phyloP scores from a whole-genome alignment of 2,329 filamentous ascomycete genomes.

The Diplodia intermedia region DNA sequence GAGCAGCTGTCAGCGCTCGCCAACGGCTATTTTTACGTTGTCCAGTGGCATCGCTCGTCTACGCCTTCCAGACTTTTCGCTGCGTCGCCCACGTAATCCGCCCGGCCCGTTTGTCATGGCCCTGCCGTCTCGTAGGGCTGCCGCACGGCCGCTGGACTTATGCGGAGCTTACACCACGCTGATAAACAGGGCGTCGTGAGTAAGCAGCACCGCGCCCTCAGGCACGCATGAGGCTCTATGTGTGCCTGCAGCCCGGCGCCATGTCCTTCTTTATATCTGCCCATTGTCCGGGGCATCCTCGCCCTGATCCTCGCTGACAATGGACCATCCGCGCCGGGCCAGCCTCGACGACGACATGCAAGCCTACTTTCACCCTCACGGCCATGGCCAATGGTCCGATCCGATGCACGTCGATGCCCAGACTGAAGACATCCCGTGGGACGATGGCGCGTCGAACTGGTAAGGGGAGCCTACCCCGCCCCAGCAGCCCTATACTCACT shows the following conservation, averaged over 20 bases:
- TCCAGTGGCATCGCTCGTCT: conserved; percentile 70
- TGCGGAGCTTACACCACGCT: conserved; percentile 16
- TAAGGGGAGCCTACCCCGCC: background rate
- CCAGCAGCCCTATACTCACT: conserved; percentile 21
- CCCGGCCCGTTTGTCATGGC: conserved; percentile 15
- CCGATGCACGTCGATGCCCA: conserved; percentile 3
- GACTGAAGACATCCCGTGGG: conserved; percentile 4
- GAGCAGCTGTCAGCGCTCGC: conserved; percentile 14
- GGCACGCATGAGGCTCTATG: conserved; percentile 25
- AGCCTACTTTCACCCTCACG: background rate
- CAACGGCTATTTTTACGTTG: conserved; percentile 23
- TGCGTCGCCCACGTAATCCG: conserved; percentile 64
- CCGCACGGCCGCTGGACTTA: conserved; percentile 52
- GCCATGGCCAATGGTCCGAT: conserved; percentile 1
- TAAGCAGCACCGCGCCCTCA: conserved; percentile 6
- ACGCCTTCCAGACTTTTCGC: conserved; percentile 78
- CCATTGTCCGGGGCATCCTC: background rate
- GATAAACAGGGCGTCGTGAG: conserved; percentile 30
- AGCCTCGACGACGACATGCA: conserved; percentile 8
- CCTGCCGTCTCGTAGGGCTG: conserved; percentile 71
- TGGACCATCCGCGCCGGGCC: conserved; percentile 4
- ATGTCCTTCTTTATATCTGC: background rate
- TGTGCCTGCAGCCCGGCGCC: background rate
- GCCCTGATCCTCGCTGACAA: conserved; percentile 3
- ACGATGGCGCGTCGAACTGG: conserved; percentile 12